A percentile compares a stretch with the other conserved stretches of the same genome.
These are phyloP conservation scores for Flagelloscypha sp. DNA, from an alignment of 768 basidiomycete genomes.

Conservation along the genomic window DNA sequence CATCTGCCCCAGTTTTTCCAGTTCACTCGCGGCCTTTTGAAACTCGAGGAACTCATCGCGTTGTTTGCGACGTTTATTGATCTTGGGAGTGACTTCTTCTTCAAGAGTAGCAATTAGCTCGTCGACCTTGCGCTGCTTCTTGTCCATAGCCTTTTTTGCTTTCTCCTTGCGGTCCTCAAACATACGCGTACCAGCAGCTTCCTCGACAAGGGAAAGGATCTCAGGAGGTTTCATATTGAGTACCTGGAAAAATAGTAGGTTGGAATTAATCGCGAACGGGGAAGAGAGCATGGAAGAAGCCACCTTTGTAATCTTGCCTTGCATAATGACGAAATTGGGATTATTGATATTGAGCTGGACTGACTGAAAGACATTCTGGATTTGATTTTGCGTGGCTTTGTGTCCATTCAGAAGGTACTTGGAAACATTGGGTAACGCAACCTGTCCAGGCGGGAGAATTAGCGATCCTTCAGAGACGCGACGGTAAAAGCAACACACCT, in stretches of 20 bases:
- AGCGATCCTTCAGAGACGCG: constrained; percentile 15
- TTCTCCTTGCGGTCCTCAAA: constrained; percentile 98
- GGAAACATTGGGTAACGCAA: constrained; percentile 85
- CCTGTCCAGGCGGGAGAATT: constrained; percentile 45
- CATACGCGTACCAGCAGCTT: constrained; percentile 98
- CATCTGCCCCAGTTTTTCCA: constrained; percentile 76
- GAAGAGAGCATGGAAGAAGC: constrained; percentile 6
- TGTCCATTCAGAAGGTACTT: constrained; percentile 97
- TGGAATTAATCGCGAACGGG: not conserved
- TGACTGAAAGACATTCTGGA: constrained; percentile 91
- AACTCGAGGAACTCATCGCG: constrained; percentile 84
- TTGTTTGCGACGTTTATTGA: constrained; percentile 83
- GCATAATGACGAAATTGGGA: constrained; percentile 99
- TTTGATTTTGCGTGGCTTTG: constrained; percentile 73
- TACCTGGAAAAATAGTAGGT: constrained; percentile 35
- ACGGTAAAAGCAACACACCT: too few relatives aligned
- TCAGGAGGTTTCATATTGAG: constrained; percentile 98
- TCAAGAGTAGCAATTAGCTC: constrained; percentile 73
- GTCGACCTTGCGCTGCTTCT: constrained; percentile 93
- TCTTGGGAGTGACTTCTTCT: constrained; percentile 92
- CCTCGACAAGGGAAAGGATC: constrained; percentile 97
- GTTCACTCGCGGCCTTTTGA: constrained; percentile 81
- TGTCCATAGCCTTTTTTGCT: constrained; percentile 89
- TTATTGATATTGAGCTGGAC: constrained; percentile 99
- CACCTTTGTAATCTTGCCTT: constrained; percentile 97